A percentile compares a stretch with the other conserved stretches of the same genome.
phyloP scores from a whole-genome alignment of 1,284 basidiomycete species.

The Papiliotrema laurentii region DNA sequence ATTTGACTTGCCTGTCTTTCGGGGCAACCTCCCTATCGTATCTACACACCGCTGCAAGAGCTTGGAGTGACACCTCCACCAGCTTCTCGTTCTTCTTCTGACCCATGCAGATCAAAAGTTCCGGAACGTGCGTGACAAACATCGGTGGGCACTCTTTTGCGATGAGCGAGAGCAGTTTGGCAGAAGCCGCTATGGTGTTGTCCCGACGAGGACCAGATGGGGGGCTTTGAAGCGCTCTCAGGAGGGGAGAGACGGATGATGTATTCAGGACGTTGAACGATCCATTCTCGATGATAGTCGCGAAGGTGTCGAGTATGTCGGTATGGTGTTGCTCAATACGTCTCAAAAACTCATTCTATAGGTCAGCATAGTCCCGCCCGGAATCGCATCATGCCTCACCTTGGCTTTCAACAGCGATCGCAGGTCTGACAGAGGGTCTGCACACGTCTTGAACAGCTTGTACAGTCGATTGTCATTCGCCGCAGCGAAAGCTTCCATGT shows the following conservation, averaged over 20 bases:
- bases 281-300: constrained; percentile 65
- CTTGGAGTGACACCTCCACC: constrained; percentile 68
- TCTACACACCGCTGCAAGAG: constrained; percentile 63
- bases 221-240: constrained; percentile 56
- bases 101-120: constrained; percentile 66
- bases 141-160: constrained; percentile 73
- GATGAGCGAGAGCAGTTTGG: constrained; percentile 53
- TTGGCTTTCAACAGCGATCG: constrained; percentile 73
- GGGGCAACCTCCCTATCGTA: constrained; percentile 58
- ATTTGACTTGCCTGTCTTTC: constrained; percentile 60
- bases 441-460: constrained; percentile 72
- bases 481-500: constrained; percentile 77
- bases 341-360: constrained; percentile 68
- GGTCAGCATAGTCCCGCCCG: neutral
- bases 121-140: constrained; percentile 67
- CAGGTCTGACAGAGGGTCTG: constrained; percentile 78
- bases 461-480: constrained; percentile 81
- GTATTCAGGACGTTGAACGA: constrained; percentile 74
- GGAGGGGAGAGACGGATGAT: constrained; percentile 73
- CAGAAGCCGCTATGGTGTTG: constrained; percentile 25
- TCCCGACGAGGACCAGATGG: constrained; percentile 9
- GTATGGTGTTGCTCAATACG: constrained; percentile 68
- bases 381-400: constrained; percentile 50
- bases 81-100: constrained; percentile 60
- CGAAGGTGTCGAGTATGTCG: constrained; percentile 64